A percentile compares a stretch with the other conserved stretches of the same genome.
Conservation (phyloP, 768 basidiomycete species). For the Agaricus subrufescens region DNA sequence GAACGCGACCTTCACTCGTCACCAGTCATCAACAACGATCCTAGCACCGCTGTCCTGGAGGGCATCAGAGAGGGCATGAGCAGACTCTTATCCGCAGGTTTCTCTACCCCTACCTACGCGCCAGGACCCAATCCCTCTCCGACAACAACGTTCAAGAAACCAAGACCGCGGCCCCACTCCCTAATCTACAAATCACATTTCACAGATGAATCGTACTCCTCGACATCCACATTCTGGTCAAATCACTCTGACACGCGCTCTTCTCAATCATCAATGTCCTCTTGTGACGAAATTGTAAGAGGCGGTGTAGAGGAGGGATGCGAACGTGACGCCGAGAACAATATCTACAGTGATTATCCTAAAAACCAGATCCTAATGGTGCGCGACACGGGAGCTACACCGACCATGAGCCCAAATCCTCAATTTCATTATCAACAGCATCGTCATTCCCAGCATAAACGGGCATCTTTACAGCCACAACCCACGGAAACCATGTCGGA, state of each 20-base stretch:
- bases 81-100: constrained; percentile 49
- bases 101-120: constrained; percentile 13
- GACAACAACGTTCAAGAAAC: background rate
- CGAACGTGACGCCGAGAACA: constrained; percentile 16
- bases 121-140: constrained; percentile 1
- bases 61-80: constrained; percentile 59
- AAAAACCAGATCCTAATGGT: constrained; percentile 34
- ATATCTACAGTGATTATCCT: constrained; percentile 12
- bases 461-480: background rate
- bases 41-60: constrained; percentile 30
- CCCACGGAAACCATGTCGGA: background rate
- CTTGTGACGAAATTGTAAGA: constrained; percentile 28
- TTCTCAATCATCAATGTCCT: constrained; percentile 44
- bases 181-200: constrained; percentile 18
- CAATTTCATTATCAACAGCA: constrained; percentile 31
- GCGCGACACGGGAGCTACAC: constrained; percentile 45
- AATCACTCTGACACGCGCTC: constrained; percentile 24
- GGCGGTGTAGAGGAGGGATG: background rate
- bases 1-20: constrained; percentile 23
- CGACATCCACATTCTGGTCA: constrained; percentile 20
- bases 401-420: constrained; percentile 45
- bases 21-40: background rate
- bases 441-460: constrained; percentile 5
- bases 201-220: constrained; percentile 25
- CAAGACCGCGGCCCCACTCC: constrained; percentile 10